phyloP scores from a whole-genome alignment of 1,139 yeast genomes.

The Saccharomyces pastorianus region DNA sequence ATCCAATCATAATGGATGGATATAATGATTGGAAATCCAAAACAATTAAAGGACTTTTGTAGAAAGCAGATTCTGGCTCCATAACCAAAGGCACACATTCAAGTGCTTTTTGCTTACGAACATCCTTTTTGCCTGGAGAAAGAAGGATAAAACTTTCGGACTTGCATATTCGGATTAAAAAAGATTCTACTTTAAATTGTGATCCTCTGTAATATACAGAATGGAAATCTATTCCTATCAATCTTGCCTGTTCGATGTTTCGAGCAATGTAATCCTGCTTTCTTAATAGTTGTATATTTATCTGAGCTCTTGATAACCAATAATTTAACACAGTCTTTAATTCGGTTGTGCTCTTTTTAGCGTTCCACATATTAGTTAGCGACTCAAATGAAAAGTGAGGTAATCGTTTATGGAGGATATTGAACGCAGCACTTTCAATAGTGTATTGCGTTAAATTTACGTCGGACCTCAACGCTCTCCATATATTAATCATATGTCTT shows the following conservation, averaged over 20 bases:
- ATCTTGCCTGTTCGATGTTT: conserved; percentile 75
- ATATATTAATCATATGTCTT: conserved; percentile 71
- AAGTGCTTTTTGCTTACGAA: conserved; percentile 74
- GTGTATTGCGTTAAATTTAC: conserved; percentile 59
- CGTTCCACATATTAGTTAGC: conserved; percentile 45
- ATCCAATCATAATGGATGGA: conserved; percentile 88
- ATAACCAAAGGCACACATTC: conserved; percentile 84
- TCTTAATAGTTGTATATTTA: conserved; percentile 45
- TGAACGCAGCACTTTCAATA: conserved; percentile 66
- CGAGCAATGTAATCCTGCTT: conserved; percentile 60
- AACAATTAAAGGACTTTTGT: conserved; percentile 82
- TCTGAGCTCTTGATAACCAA: conserved; percentile 42
- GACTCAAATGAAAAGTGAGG: conserved; percentile 53
- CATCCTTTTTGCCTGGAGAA: conserved; percentile 77
- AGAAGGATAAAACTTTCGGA: conserved; percentile 62
- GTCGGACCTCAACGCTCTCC: conserved; percentile 68
- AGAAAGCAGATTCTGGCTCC: conserved; percentile 83
- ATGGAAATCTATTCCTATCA: conserved; percentile 82
- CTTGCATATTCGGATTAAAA: conserved; percentile 65
- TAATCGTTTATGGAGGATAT: conserved; percentile 54
- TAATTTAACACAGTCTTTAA: conserved; percentile 41
- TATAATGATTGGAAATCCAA: conserved; percentile 89
- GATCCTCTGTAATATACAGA: conserved; percentile 88
- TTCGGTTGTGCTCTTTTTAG: conserved; percentile 28
- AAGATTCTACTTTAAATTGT: conserved; percentile 85